phyloP scores from a whole-genome alignment of 257 asterid species.

The Salvia rosmarinus region DNA sequence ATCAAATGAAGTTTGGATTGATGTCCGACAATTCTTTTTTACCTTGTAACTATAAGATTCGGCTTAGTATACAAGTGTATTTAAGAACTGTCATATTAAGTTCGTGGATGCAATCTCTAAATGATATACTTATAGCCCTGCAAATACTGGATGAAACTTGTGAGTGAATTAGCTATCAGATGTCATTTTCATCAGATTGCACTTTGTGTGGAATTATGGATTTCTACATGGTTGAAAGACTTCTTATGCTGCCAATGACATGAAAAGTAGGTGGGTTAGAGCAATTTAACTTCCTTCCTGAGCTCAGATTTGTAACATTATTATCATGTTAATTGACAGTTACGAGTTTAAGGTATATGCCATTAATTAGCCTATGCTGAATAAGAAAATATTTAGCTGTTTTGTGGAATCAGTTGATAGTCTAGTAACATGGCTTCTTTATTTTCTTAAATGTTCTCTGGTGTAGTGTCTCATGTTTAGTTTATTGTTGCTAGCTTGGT shows the following conservation, averaged over 20 bases:
- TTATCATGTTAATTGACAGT: not conserved
- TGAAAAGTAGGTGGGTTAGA: not conserved
- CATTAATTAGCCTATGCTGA: not conserved
- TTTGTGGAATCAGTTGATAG: not conserved
- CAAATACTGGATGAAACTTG: not conserved
- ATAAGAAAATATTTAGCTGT: not conserved
- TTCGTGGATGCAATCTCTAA: not conserved
- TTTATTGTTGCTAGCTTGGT: conserved; percentile 47
- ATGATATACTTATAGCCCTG: too few species aligned
- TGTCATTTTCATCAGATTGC: not conserved
- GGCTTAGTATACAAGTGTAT: too few species aligned
- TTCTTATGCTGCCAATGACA: not conserved
- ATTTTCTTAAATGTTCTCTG: conserved; percentile 18
- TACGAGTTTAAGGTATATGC: not conserved
- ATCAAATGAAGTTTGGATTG: not conserved
- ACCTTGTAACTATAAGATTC: not conserved
- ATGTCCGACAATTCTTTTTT: too few species aligned
- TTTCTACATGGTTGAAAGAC: not conserved
- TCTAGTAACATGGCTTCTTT: conserved; percentile 20
- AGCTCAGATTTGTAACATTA: not conserved
- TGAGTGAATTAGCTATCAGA: not conserved
- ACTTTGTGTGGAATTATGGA: not conserved
- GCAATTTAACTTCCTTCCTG: not conserved
- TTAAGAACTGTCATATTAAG: not conserved
- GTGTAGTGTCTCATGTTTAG: conserved; percentile 40